These are phyloP conservation scores for Lenwebbia sp. DNA, from an alignment of 345 rosid species.

Conservation along the genomic window DNA sequence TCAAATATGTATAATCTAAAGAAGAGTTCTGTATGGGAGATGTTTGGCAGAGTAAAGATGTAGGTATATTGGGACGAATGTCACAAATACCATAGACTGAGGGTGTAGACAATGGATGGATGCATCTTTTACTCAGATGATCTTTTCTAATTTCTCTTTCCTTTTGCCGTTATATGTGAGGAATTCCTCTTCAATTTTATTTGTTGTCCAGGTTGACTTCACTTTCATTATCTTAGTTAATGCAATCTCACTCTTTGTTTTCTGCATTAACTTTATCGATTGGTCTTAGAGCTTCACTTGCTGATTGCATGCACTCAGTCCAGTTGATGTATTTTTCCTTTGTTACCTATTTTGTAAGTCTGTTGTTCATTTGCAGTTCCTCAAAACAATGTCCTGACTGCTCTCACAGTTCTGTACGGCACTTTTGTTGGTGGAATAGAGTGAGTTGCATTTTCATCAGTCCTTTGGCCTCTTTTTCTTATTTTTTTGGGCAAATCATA, in stretches of 20 bases:
- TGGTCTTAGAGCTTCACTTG: neutral
- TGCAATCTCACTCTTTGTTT: neutral
- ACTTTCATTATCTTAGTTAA: neutral
- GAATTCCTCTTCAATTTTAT: neutral
- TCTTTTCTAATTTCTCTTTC: neutral
- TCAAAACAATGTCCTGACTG: constrained; percentile 51
- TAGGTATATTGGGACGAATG: neutral
- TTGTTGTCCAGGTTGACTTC: neutral
- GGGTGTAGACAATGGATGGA: neutral
- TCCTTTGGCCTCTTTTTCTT: neutral
- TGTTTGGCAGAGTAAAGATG: neutral
- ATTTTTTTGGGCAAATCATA: neutral
- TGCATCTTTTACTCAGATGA: neutral
- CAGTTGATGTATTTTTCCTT: neutral
- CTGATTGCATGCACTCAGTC: neutral
- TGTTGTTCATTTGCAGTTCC: constrained; percentile 27
- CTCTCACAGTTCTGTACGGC: constrained; percentile 75
- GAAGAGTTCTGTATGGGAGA: neutral
- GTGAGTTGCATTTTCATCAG: constrained; percentile 26
- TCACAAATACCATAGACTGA: neutral
- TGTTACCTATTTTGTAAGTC: neutral
- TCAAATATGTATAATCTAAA: neutral
- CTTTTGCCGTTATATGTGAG: neutral
- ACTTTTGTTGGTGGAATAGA: constrained; percentile 99
- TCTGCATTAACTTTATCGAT: neutral